Evolutionary conservation across 2,329 filamentous ascomycete species (phyloP), one percentile per base, ranked within the genome.

Genomic region (Lachnellula cervina): DNA sequence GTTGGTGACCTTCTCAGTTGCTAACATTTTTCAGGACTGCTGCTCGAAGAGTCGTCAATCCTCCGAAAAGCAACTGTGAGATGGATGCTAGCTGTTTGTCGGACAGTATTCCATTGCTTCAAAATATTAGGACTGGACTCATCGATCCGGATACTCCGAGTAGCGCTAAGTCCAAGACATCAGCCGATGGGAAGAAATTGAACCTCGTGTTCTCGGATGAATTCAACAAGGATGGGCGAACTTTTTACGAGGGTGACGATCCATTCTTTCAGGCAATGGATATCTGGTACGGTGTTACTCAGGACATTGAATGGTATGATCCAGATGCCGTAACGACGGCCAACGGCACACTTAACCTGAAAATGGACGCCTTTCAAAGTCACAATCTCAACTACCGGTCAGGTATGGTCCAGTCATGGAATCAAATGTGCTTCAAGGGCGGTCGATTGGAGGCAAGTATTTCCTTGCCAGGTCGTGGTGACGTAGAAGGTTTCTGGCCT

Each of bases 391-490:
- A 86, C 57, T 89, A 85, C 66, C 79, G 86, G 50, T 88, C 85
- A 5, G 85, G 84, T n/a, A 89, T 89, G 86, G 62, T 89, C 8
- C 85, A 89, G 65, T 87, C 82, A 11, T 89, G 86, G 86, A 89
- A 89, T 69, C 82, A 87, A 67, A 68, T 89, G 53, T 88, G 86
- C 70, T 89, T 88, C 73, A 88, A 86, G 58, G 84, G 85, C 34
- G 86, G 86, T 3, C 79, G 85, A 48, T 67, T 89, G 14, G 86
- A 89, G 71, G 84, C 84, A 19, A 86, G 83, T 65, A 82, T 89
- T 51, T 89, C 86, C 4, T 74, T 89, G 5, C 86, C 86, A 14
- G 86, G 86, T 16, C 72, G 76, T 47, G 86, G 86, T 46, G 83
- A 88, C 60, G 79, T 82, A 14, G 77, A 82, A 54, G 86, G 86